phyloP scores from a whole-genome alignment of 208 protist genomes.

The Eutreptiella sp. region DNA sequence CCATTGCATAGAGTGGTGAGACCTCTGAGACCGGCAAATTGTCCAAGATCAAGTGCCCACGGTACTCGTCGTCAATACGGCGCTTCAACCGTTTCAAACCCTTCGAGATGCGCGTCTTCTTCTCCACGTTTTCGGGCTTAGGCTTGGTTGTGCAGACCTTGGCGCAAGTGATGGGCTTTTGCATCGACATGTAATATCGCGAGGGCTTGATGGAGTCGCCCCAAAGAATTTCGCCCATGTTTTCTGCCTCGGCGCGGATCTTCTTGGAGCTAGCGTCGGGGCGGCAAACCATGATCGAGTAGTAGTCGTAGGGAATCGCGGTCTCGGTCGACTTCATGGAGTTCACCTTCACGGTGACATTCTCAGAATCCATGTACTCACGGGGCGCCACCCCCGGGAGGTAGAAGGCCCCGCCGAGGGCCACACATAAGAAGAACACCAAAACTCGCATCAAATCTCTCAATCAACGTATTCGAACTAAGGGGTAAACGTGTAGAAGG shows the following conservation, averaged over 20 bases:
- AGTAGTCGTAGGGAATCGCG: constrained; percentile 72
- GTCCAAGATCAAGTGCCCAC: constrained; percentile 40
- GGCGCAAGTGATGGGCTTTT: constrained; percentile 30
- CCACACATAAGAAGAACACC: neutral
- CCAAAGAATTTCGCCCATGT: constrained; percentile 64
- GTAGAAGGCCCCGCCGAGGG: constrained; percentile 18
- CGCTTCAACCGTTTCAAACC: neutral
- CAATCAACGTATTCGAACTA: too few species aligned
- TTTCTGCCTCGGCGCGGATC: constrained; percentile 43
- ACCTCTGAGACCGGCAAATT: constrained; percentile 43
- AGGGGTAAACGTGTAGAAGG: too few species aligned
- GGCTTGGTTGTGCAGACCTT: constrained; percentile 33
- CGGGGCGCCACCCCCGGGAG: constrained; percentile 34
- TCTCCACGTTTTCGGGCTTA: constrained; percentile 18
- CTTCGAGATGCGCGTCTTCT: constrained; percentile 22
- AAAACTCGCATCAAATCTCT: neutral
- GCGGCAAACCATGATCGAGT: constrained; percentile 55
- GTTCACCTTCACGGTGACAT: constrained; percentile 43
- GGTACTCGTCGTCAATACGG: constrained; percentile 36
- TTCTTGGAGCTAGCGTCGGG: constrained; percentile 25
- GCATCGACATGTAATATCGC: constrained; percentile 37
- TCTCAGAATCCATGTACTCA: constrained; percentile 23
- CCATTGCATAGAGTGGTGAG: too few species aligned
- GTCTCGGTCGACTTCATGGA: constrained; percentile 55
- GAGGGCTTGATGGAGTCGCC: constrained; percentile 71